Conservation (phyloP, 257 asterid species). For the Schizonepeta tenuifolia region DNA sequence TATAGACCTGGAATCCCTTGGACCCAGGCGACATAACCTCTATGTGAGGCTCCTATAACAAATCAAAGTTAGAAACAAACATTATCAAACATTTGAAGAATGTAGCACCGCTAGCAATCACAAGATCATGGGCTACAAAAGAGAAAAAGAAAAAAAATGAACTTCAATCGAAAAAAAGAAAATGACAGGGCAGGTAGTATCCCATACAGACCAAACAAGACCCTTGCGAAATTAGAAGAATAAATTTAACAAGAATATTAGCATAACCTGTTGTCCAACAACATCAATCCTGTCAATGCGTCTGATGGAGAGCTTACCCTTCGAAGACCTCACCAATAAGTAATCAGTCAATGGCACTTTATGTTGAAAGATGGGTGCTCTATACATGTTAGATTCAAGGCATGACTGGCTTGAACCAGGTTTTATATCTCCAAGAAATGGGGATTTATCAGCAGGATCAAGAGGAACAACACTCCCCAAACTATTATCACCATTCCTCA, state of each 20-base stretch:
- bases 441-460: constrained; percentile 98
- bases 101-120: not conserved
- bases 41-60: constrained; percentile 88
- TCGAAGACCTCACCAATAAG: constrained; percentile 93
- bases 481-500: constrained; percentile 76
- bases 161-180: constrained; percentile 17
- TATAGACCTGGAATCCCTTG: constrained; percentile 77
- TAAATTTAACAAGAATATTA: constrained; percentile 25
- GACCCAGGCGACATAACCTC: constrained; percentile 97
- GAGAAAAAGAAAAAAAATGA: not conserved
- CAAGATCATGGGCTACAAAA: not conserved
- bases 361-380: constrained; percentile 94
- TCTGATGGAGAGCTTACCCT: constrained; percentile 97
- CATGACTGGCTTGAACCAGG: constrained; percentile 90
- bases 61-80: constrained; percentile 32
- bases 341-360: constrained; percentile 89
- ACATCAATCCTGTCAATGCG: constrained; percentile 96
- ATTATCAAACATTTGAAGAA: constrained; percentile 28
- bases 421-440: constrained; percentile 94
- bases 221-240: not conserved
- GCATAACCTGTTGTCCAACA: constrained; percentile 95
- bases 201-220: constrained; percentile 30
- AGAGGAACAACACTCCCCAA: constrained; percentile 83
- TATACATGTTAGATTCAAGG: constrained; percentile 94
- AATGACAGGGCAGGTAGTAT: constrained; percentile 5